These are phyloP conservation scores for Solanum peruvianum DNA, from an alignment of 257 asterid species.

Conservation along the genomic window DNA sequence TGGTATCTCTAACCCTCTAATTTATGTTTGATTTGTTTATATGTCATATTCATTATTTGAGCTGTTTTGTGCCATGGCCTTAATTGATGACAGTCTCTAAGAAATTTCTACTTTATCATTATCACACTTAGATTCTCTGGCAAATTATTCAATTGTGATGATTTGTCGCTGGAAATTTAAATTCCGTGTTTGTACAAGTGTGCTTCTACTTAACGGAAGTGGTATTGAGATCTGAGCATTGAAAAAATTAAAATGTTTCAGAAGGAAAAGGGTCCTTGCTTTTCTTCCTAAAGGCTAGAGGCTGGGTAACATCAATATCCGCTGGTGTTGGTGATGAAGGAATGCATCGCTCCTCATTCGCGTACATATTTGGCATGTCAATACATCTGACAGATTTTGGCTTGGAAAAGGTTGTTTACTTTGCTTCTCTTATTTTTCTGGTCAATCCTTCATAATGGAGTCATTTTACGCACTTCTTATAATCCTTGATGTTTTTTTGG, in stretches of 20 bases:
- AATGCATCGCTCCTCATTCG: conserved; percentile 67
- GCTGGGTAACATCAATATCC: conserved; percentile 80
- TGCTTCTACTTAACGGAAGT: background rate
- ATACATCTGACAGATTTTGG: conserved; percentile 87
- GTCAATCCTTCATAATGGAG: background rate
- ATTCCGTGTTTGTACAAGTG: background rate
- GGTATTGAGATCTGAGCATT: background rate
- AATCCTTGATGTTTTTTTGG: background rate
- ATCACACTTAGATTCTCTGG: background rate
- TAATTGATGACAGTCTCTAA: background rate
- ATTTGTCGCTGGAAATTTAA: background rate
- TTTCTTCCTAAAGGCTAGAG: conserved; percentile 70
- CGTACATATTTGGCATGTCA: conserved; percentile 87
- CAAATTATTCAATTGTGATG: background rate
- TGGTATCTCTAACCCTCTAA: background rate
- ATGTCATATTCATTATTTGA: background rate
- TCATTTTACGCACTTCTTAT: background rate
- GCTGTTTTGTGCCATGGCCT: background rate
- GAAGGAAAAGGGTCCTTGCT: conserved; percentile 97
- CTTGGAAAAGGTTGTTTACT: conserved; percentile 55
- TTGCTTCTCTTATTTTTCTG: background rate
- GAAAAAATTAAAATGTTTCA: conserved; percentile 20
- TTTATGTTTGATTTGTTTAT: background rate
- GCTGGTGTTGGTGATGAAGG: conserved; percentile 99
- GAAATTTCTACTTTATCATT: background rate